Evolutionary conservation across 2,329 filamentous ascomycete genomes (phyloP).

Genomic region (Aspergillus sclerotialis): DNA sequence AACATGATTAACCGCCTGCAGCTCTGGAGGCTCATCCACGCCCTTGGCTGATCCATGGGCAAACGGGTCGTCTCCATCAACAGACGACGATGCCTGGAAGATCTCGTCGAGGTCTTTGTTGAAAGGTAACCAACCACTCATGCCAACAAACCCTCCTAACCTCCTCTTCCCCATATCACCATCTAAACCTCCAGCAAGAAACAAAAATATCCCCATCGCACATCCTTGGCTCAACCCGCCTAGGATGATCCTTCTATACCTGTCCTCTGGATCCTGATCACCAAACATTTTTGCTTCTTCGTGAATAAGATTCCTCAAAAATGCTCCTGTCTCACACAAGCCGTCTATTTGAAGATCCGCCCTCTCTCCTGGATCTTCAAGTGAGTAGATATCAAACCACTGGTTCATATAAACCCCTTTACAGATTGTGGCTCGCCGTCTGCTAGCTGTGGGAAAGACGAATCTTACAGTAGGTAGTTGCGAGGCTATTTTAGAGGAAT

Average conservation of each 20-base stretch:
- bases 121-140: constrained; percentile 44
- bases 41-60: constrained; percentile 2
- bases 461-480: constrained; percentile 34
- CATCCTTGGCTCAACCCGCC: constrained; percentile 51
- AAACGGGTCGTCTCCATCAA: constrained; percentile 6
- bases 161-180: constrained; percentile 1
- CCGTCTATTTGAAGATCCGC: constrained; percentile 41
- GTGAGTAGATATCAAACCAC: constrained; percentile 46
- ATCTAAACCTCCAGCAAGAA: constrained; percentile 33
- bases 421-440: constrained; percentile 38
- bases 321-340: constrained; percentile 34
- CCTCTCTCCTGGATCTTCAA: constrained; percentile 35
- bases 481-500: constrained; percentile 9
- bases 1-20: background rate
- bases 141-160: constrained; percentile 41
- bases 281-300: constrained; percentile 22
- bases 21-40: background rate
- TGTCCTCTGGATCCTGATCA: constrained; percentile 8
- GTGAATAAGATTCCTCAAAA: constrained; percentile 28
- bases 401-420: constrained; percentile 40
- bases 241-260: constrained; percentile 38
- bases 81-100: constrained; percentile 13
- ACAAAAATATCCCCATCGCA: constrained; percentile 38
- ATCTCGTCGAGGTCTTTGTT: constrained; percentile 8
- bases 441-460: constrained; percentile 46